Percentiles rank a stretch among this genome's conserved stretches.
phyloP scores from a whole-genome alignment of 331 rosid genomes.

The Malus hybrid region DNA sequence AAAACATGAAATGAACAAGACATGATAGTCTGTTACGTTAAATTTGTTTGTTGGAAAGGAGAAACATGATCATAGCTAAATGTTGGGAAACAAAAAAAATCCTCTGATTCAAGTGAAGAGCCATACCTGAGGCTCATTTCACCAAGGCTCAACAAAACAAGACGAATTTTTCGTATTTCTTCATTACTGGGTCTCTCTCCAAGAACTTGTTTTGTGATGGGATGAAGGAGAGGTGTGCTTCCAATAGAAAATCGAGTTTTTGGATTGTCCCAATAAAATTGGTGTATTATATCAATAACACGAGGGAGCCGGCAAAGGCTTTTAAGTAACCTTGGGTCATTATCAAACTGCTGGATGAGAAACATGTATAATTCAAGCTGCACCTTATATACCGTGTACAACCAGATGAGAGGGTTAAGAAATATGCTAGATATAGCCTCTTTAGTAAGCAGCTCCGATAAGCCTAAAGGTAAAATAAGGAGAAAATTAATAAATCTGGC shows the following conservation, averaged over 20 bases:
- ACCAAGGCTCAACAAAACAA: conserved; percentile 88
- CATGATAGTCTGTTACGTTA: neutral
- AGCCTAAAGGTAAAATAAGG: conserved; percentile 37
- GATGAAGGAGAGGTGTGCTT: conserved; percentile 45
- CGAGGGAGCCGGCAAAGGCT: conserved; percentile 80
- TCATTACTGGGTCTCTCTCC: conserved; percentile 66
- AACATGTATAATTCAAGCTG: conserved; percentile 94
- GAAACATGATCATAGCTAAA: conserved; percentile 6
- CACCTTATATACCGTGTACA: conserved; percentile 63
- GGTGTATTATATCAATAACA: conserved; percentile 73
- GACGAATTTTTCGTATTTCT: conserved; percentile 91
- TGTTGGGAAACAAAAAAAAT: neutral
- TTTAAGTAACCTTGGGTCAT: conserved; percentile 74
- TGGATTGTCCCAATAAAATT: conserved; percentile 63
- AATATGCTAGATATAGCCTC: conserved; percentile 82
- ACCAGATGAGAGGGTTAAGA: conserved; percentile 90
- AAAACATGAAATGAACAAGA: conserved; percentile 11
- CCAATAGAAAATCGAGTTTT: conserved; percentile 48
- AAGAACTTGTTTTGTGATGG: conserved; percentile 31
- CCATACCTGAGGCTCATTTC: conserved; percentile 93
- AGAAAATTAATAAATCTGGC: conserved; percentile 1
- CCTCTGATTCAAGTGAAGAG: neutral
- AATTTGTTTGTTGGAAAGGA: neutral
- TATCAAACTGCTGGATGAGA: conserved; percentile 90
- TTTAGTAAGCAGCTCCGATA: conserved; percentile 68